Base-by-base conservation (phyloP, 2,329 filamentous ascomycete genomes). In the Beauveria varroae region DNA sequence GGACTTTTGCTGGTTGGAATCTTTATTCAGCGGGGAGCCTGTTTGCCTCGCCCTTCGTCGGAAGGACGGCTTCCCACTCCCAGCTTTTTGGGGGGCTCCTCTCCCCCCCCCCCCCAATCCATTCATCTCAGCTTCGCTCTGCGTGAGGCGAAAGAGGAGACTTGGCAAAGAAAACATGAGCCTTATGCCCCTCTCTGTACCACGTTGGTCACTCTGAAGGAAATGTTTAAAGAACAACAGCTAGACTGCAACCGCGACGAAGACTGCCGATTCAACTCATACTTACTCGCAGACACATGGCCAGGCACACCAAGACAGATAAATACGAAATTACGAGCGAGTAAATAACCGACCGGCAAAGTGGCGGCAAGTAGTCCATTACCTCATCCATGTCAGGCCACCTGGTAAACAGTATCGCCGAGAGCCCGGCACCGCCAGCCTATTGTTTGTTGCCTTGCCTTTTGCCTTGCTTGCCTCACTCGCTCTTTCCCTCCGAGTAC, bases 1-100 rank as follows among this genome's bases (percentile, higher is more conserved):
- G 30, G 50, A n/a, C 22, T 10, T 10, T 37, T 26, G 41, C 41
- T 56, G 53, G 53, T 46, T 37, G 28, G 34, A 57, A 56, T 50
- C 59, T 51, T 61, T 61, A 61, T 61, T 61, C 59, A 61, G 59
- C 59, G 57, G 57, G 57, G 57, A 53, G 50, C 5, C n/a, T 28
- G 24, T 40, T 34, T 49, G 28, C 46, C 22, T 56, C 20, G 18
- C 40, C 24, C 41, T 30, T 30, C 41, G 44, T 46, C 55, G 44
- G 44, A 57, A 40, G 40, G 43, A 57, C 43, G 55, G 55, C 43
- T 57, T 55, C 52, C 18, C 18, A 43, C 5, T 22, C 37, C 52
- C 40, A 28, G 24, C 49, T n/a, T 24, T 26, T 26, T 55, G 24
- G 52, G 10, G 10, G 44, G 54, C 41, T 57, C 40, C 30, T 34